Evolutionary conservation across 495 filamentous ascomycete genomes (phyloP).

Genomic region (Mytilinidion resinicola): DNA sequence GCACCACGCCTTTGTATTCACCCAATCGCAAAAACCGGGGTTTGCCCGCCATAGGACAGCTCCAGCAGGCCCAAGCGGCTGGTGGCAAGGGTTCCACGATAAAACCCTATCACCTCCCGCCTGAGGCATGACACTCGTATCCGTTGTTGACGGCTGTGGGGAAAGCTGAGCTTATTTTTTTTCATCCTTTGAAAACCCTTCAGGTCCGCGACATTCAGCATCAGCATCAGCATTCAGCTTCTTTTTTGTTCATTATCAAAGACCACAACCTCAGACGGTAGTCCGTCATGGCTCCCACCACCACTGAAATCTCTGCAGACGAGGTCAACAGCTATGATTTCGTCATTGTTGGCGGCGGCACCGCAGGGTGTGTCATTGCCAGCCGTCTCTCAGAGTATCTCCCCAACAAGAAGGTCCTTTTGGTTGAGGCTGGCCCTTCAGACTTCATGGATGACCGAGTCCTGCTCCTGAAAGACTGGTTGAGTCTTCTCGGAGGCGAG

Average conservation of each 20-base stretch:
- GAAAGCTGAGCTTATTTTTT: too few relatives aligned
- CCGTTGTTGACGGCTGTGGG: too few relatives aligned
- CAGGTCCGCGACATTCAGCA: too few relatives aligned
- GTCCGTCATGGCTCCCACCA: constrained; percentile 42
- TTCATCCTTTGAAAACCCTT: too few relatives aligned
- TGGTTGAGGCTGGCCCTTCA: constrained; percentile 42
- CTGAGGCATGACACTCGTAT: too few relatives aligned
- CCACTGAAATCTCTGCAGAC: constrained; percentile 51
- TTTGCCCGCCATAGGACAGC: too few relatives aligned
- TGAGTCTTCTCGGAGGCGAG: constrained; percentile 69
- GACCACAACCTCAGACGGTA: neutral
- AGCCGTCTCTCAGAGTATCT: constrained; percentile 50
- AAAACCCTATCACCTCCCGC: too few relatives aligned
- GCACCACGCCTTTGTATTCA: too few relatives aligned
- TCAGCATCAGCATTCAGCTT: neutral
- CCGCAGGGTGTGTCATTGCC: constrained; percentile 81
- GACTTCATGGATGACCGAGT: constrained; percentile 63
- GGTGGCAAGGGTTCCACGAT: too few relatives aligned
- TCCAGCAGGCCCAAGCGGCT: too few relatives aligned
- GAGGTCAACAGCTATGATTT: constrained; percentile 72
- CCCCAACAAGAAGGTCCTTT: constrained; percentile 36
- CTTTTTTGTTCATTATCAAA: neutral
- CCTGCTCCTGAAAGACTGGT: constrained; percentile 73
- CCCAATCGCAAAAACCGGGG: too few relatives aligned
- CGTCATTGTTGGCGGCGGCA: constrained; percentile 80